Conservation (phyloP, 345 rosid genomes). For the Aurinia saxatilis region DNA sequence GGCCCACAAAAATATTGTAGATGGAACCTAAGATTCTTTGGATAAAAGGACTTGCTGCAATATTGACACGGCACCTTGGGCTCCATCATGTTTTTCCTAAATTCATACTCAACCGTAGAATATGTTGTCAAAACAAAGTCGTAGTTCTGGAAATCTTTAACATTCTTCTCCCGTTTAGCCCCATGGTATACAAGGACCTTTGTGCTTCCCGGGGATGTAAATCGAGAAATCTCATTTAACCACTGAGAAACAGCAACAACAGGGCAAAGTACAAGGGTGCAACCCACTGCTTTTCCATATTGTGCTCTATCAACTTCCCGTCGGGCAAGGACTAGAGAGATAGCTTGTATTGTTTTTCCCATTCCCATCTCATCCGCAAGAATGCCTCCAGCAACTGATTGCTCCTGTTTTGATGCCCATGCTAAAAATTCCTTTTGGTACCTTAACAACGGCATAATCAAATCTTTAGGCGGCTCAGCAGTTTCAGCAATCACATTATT, state of each 20-base stretch:
- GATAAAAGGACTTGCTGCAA: conserved; percentile 57
- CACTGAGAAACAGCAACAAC: conserved; percentile 91
- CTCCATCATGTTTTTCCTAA: conserved; percentile 61
- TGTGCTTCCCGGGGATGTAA: conserved; percentile 71
- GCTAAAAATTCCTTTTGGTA: conserved; percentile 96
- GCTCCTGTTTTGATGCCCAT: conserved; percentile 91
- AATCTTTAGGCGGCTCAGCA: conserved; percentile 58
- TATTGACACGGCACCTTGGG: conserved; percentile 55
- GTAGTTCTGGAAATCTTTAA: conserved; percentile 44
- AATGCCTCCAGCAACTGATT: conserved; percentile 71
- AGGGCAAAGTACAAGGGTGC: conserved; percentile 91
- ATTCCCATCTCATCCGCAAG: conserved; percentile 99
- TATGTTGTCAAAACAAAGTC: conserved; percentile 94
- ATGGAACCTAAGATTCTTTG: conserved; percentile 44
- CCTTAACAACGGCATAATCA: conserved; percentile 67
- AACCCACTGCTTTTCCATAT: conserved; percentile 19
- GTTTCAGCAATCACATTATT: conserved; percentile 41
- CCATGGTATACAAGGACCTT: conserved; percentile 85
- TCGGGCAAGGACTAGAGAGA: conserved; percentile 82
- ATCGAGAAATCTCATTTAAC: conserved; percentile 70
- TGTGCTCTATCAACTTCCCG: conserved; percentile 33
- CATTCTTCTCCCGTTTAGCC: conserved; percentile 47
- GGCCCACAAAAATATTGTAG: conserved; percentile 78
- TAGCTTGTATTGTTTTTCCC: conserved; percentile 98
- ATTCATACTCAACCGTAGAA: conserved; percentile 70